Percentiles rank a stretch among this genome's conserved stretches.
These are phyloP conservation scores for Pinus taeda DNA, from an alignment of 75 land plant species.

Conservation along the genomic window DNA sequence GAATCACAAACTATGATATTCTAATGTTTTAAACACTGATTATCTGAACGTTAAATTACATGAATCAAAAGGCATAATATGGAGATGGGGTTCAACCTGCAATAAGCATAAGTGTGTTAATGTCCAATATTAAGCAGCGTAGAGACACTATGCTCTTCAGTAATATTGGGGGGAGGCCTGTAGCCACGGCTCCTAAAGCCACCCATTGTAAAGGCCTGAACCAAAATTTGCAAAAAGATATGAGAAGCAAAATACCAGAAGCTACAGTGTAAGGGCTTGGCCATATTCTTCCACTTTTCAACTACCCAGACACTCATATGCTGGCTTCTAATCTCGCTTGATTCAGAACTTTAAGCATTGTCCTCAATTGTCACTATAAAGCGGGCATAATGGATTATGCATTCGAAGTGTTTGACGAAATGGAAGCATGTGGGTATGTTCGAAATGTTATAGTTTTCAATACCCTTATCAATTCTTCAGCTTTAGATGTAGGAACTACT, in stretches of 20 bases:
- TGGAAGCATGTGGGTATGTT: neutral
- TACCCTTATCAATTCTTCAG: slow-evolving; percentile 15
- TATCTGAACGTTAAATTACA: too few species aligned
- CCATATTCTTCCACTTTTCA: slow-evolving; percentile 48
- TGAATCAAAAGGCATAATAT: too few species aligned
- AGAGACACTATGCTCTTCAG: slow-evolving; percentile 45
- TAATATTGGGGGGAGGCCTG: slow-evolving; percentile 67
- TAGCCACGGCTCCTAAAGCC: slow-evolving; percentile 67
- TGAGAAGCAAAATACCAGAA: slow-evolving; percentile 46
- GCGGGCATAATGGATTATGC: neutral
- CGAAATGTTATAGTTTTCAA: slow-evolving; percentile 16
- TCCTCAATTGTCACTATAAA: neutral
- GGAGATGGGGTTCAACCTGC: slow-evolving; percentile 36
- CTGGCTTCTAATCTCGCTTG: slow-evolving; percentile 85
- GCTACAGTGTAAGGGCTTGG: slow-evolving; percentile 70
- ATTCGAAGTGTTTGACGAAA: slow-evolving; percentile 9
- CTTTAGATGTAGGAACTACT: too few species aligned
- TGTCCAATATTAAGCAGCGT: slow-evolving; percentile 46
- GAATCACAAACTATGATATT: too few species aligned
- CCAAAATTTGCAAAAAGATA: slow-evolving; percentile 48
- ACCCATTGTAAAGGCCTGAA: slow-evolving; percentile 67
- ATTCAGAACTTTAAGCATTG: slow-evolving; percentile 51
- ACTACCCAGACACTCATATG: slow-evolving; percentile 48
- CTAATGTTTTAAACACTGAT: too few species aligned
- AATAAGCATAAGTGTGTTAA: slow-evolving; percentile 80